Evolutionary conservation across 352 stramenopile species (phyloP).

Genomic region (Phytophthora meadii): DNA sequence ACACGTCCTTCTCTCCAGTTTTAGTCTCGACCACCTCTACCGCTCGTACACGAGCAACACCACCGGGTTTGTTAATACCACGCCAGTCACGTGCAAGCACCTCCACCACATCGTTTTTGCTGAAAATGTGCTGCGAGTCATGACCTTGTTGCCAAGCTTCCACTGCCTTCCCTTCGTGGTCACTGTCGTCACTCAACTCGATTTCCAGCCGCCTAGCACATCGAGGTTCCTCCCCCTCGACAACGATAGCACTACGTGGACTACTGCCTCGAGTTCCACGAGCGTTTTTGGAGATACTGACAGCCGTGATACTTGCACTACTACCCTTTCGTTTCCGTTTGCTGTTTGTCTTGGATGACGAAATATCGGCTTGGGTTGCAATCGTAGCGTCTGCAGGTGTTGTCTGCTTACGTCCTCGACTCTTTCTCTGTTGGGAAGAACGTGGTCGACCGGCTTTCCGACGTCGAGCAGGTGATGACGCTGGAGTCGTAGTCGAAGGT

Average conservation of each 20-base stretch:
- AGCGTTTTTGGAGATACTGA: slow-evolving; percentile 19
- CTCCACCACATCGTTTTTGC: slow-evolving; percentile 60
- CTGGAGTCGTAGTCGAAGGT: slow-evolving; percentile 13
- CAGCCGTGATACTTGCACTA: slow-evolving; percentile 3
- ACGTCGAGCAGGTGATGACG: slow-evolving; percentile 14
- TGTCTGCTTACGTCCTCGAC: slow-evolving; percentile 29
- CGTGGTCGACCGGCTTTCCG: slow-evolving; percentile 29
- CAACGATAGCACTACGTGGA: slow-evolving; percentile 13
- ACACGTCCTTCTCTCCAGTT: slow-evolving; percentile 26
- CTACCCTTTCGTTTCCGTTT: slow-evolving; percentile 60
- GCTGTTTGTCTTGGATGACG: slow-evolving; percentile 50
- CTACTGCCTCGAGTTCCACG: slow-evolving; percentile 16
- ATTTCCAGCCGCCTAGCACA: slow-evolving; percentile 59
- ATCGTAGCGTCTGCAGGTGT: slow-evolving; percentile 31
- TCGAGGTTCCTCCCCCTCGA: slow-evolving; percentile 29
- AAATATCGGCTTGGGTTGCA: slow-evolving; percentile 29
- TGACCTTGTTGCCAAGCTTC: slow-evolving; percentile 23
- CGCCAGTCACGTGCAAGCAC: slow-evolving; percentile 62
- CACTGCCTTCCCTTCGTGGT: slow-evolving; percentile 26
- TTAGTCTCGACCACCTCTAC: slow-evolving; percentile 42
- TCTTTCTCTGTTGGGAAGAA: slow-evolving; percentile 29
- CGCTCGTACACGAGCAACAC: slow-evolving; percentile 62
- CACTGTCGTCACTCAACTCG: slow-evolving; percentile 48
- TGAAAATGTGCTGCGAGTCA: slow-evolving; percentile 42
- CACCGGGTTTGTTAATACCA: slow-evolving; percentile 75